Evolutionary conservation across 345 rosid genomes (phyloP).

Genomic region (Eucalyptus sp.): DNA sequence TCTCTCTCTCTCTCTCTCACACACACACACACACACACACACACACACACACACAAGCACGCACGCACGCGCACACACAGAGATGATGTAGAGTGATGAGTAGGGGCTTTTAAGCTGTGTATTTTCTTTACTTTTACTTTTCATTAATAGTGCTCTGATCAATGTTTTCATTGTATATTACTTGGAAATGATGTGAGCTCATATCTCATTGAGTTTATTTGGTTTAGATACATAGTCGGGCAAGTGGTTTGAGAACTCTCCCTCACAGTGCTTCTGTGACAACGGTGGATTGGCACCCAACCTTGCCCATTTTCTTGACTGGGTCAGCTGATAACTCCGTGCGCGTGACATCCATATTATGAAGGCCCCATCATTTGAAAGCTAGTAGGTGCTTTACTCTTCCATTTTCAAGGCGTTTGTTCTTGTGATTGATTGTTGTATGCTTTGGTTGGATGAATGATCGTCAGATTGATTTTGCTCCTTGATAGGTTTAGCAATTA

Average conservation of each 20-base stretch:
- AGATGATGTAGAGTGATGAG: background rate
- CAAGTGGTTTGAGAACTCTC: slow-evolving; percentile 40
- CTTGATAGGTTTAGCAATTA: background rate
- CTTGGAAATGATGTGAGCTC: background rate
- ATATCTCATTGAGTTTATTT: background rate
- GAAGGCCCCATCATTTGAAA: background rate
- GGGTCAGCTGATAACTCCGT: slow-evolving; percentile 68
- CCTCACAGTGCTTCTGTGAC: slow-evolving; percentile 51
- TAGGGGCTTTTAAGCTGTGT: background rate
- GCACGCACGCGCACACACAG: accelerated
- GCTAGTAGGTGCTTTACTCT: background rate
- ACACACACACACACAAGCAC: background rate
- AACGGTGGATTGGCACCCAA: slow-evolving; percentile 75
- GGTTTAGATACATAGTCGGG: slow-evolving; percentile 33
- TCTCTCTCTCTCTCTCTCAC: background rate
- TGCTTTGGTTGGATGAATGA: background rate
- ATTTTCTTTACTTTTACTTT: background rate
- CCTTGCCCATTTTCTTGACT: slow-evolving; percentile 53
- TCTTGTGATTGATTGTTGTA: background rate
- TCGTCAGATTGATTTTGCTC: background rate
- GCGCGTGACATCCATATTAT: slow-evolving; percentile 38
- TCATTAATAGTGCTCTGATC: background rate
- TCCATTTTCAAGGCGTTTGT: background rate
- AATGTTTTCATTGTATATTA: background rate
- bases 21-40: background rate